phyloP scores from a whole-genome alignment of 257 asterid species.

The Fraxinus americana region DNA sequence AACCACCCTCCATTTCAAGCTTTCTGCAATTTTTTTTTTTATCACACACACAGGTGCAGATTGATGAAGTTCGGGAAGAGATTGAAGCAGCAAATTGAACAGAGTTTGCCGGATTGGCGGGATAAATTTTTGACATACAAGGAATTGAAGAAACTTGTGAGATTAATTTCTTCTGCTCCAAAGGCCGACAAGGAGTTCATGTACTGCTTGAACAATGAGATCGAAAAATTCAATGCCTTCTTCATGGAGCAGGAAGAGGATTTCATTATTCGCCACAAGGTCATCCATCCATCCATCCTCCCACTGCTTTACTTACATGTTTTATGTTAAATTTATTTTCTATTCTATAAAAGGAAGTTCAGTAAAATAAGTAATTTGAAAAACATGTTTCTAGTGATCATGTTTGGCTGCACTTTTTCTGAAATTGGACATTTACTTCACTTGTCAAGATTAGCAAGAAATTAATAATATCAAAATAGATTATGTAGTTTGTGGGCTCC shows the following conservation, averaged over 20 bases:
- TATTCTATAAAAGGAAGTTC: not conserved
- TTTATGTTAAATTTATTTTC: not conserved
- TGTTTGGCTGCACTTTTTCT: no score
- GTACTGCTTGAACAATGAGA: constrained; percentile 70
- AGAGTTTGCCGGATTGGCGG: constrained; percentile 80
- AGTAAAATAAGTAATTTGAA: no score
- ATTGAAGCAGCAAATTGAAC: constrained; percentile 73
- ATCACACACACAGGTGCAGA: not conserved
- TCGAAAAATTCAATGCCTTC: constrained; percentile 84
- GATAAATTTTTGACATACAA: constrained; percentile 79
- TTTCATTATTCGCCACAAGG: constrained; percentile 86
- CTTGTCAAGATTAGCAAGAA: not conserved
- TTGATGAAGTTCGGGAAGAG: constrained; percentile 92
- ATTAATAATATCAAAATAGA: not conserved
- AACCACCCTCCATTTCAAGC: constrained; percentile 7
- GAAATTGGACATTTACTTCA: no score
- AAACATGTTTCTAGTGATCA: no score
- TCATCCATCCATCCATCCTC: constrained; percentile 14
- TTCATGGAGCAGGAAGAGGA: constrained; percentile 93
- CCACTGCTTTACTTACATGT: not conserved
- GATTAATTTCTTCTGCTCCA: constrained; percentile 49
- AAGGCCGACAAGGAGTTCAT: constrained; percentile 70
- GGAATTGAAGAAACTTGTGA: constrained; percentile 73
- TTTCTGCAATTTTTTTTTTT: not conserved
- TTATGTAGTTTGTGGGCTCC: not conserved